phyloP scores from a whole-genome alignment of 2,329 filamentous ascomycete species.

The Magnaporthales sp. region DNA sequence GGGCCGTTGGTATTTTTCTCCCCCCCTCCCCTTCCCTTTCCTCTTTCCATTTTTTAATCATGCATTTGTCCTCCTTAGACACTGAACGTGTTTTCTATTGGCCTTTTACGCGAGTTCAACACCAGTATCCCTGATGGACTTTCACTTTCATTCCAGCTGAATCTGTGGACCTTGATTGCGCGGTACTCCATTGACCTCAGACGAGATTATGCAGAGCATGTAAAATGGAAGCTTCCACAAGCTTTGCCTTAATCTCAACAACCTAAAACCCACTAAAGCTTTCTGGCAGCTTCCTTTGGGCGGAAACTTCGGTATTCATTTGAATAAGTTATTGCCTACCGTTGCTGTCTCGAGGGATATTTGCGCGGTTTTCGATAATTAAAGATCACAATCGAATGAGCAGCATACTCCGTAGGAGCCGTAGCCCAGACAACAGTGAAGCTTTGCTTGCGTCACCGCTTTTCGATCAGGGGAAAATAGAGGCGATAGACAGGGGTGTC shows the following conservation, averaged over 20 bases:
- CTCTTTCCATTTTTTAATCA: background rate
- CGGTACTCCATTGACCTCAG: background rate
- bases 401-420: background rate
- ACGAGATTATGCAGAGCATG: background rate
- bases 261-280: background rate
- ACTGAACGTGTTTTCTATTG: background rate
- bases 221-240: conserved; percentile 1
- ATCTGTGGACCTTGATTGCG: background rate
- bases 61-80: background rate
- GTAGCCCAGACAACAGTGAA: background rate
- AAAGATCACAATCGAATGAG: background rate
- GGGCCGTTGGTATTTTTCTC: background rate
- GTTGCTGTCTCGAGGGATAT: background rate
- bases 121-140: background rate
- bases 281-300: background rate
- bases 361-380: background rate
- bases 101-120: background rate
- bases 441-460: background rate
- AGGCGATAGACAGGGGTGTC: background rate
- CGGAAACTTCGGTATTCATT: background rate
- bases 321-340: background rate
- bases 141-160: background rate
- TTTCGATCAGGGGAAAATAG: background rate
- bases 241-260: background rate
- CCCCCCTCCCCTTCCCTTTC: background rate